These are phyloP conservation scores for Pseudogymnoascus verrucosus DNA, from an alignment of 2,329 filamentous ascomycete genomes.

Conservation along the genomic window DNA sequence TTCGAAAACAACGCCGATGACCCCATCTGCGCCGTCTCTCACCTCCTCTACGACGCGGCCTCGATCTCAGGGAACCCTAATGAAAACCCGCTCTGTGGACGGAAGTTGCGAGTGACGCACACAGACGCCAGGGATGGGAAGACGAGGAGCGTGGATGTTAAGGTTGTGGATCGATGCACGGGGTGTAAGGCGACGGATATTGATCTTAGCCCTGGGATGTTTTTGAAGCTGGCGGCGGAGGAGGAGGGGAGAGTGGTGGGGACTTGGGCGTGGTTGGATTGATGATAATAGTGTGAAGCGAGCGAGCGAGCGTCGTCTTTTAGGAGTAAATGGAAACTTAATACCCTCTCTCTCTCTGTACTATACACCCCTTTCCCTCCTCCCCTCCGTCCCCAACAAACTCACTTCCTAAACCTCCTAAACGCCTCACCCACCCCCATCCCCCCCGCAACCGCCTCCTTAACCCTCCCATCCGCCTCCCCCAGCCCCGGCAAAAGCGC, in stretches of 20 bases:
- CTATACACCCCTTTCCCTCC: not conserved
- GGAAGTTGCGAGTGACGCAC: constrained; percentile 53
- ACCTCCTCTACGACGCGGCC: constrained; percentile 56
- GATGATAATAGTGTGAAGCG: not conserved
- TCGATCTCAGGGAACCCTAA: constrained; percentile 48
- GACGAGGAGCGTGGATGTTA: constrained; percentile 51
- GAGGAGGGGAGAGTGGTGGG: constrained; percentile 34
- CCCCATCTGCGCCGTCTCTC: constrained; percentile 58
- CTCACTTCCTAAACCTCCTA: constrained; percentile 32
- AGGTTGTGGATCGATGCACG: constrained; percentile 54
- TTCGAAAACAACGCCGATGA: constrained; percentile 45
- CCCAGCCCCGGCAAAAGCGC: constrained; percentile 21
- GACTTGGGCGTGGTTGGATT: constrained; percentile 31
- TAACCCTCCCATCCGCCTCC: constrained; percentile 51
- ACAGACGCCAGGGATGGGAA: constrained; percentile 37
- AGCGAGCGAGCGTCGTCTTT: constrained; percentile 7
- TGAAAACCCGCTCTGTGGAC: constrained; percentile 58
- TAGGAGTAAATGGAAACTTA: not conserved
- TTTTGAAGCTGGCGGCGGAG: constrained; percentile 38
- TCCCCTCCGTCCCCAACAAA: not conserved
- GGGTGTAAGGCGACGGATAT: constrained; percentile 34
- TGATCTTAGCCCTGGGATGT: constrained; percentile 35
- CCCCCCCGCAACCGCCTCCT: constrained; percentile 54
- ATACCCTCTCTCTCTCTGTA: not conserved
- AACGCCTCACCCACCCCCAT: constrained; percentile 60